Conservation (phyloP, 106 monocot species). For the Allium fistulosum region DNA sequence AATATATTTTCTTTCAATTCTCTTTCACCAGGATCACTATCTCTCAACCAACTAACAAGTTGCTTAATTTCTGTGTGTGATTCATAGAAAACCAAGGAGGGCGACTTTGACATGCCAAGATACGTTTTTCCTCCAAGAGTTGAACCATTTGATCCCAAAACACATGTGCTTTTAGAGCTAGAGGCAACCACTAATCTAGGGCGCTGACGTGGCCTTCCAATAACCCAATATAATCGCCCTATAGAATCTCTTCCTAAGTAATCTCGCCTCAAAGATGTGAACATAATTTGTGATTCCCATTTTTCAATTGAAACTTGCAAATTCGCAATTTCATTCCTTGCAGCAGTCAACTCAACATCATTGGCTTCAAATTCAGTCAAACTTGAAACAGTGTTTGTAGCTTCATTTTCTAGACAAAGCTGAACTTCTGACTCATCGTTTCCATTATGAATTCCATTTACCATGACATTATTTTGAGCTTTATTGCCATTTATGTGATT, state of each 20-base stretch:
- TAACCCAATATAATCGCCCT: slow-evolving; percentile 81
- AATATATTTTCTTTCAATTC: slow-evolving; percentile 80
- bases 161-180: background rate
- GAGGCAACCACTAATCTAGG: slow-evolving; percentile 11
- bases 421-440: slow-evolving; percentile 3
- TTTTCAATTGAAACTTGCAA: slow-evolving; percentile 57
- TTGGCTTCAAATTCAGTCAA: slow-evolving; percentile 13
- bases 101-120: slow-evolving; percentile 12
- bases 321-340: slow-evolving; percentile 54
- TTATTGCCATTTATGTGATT: slow-evolving; percentile 22
- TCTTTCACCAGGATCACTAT: slow-evolving; percentile 61
- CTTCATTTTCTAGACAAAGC: background rate
- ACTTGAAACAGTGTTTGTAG: slow-evolving; percentile 2
- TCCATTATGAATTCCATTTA: slow-evolving; percentile 3
- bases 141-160: slow-evolving; percentile 10
- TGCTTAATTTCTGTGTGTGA: slow-evolving; percentile 63
- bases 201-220: slow-evolving; percentile 56
- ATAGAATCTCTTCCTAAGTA: slow-evolving; percentile 77
- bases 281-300: slow-evolving; percentile 62
- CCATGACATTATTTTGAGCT: slow-evolving; percentile 8
- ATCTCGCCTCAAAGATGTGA: slow-evolving; percentile 72
- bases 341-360: slow-evolving; percentile 34
- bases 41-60: slow-evolving; percentile 61
- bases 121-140: background rate
- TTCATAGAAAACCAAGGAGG: slow-evolving; percentile 51